Evolutionary conservation across 192 early-diverging fungal species (phyloP).

Genomic region (Phycomyces nitens): DNA sequence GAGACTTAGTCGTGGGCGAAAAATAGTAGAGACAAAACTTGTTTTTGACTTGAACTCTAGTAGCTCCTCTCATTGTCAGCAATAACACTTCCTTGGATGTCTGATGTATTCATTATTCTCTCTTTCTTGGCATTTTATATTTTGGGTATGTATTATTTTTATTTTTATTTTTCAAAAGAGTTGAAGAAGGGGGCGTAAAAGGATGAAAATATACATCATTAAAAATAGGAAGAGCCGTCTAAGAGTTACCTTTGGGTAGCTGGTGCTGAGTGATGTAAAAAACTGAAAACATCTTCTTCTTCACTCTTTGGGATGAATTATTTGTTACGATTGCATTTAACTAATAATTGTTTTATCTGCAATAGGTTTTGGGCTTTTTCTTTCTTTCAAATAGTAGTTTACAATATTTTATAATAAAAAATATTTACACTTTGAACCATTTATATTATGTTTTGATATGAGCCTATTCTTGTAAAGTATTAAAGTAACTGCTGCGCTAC

Average conservation of each 20-base stretch:
- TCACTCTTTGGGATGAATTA: background rate
- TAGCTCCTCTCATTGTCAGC: constrained; percentile 27
- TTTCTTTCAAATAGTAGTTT: no score
- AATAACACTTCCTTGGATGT: constrained; percentile 43
- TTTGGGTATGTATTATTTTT: background rate
- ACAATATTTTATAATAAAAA: no score
- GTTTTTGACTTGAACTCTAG: constrained; percentile 1
- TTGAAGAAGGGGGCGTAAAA: background rate
- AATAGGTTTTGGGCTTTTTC: no score
- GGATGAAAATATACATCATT: constrained; percentile 15
- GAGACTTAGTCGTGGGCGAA: constrained; percentile 26
- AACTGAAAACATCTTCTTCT: background rate
- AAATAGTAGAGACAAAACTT: background rate
- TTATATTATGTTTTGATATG: no score
- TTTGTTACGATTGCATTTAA: background rate
- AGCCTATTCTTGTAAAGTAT: no score
- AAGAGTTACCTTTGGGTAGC: constrained; percentile 2
- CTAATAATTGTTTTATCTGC: background rate
- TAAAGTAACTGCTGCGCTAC: no score
- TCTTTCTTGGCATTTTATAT: background rate
- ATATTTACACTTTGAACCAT: no score
- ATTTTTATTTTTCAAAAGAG: background rate
- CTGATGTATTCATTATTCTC: constrained; percentile 18
- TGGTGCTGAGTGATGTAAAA: constrained; percentile 13
- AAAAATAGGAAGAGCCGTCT: constrained; percentile 20